phyloP scores from a whole-genome alignment of 495 filamentous ascomycete species.

The Talaromyces proteolyticus region DNA sequence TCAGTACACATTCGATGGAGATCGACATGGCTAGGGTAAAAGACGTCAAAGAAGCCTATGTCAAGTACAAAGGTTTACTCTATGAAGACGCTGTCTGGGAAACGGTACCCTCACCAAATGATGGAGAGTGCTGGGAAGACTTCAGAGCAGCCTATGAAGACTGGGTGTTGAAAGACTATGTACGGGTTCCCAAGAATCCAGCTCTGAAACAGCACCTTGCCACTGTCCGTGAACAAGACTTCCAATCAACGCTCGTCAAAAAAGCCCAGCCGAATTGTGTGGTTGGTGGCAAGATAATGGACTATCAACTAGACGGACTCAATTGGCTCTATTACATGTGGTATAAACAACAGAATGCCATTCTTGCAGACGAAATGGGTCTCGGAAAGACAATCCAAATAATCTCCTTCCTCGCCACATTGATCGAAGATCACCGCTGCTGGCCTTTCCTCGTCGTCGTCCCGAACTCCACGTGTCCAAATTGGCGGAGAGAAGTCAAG shows the following conservation, averaged over 20 bases:
- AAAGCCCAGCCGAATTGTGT: conserved; percentile 69
- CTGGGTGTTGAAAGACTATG: conserved; percentile 69
- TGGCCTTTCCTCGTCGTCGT: conserved; percentile 94
- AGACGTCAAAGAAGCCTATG: conserved; percentile 62
- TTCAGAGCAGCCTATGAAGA: conserved; percentile 80
- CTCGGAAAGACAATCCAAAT: conserved; percentile 97
- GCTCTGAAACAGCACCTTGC: conserved; percentile 57
- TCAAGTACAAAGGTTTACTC: conserved; percentile 93
- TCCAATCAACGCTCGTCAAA: conserved; percentile 58
- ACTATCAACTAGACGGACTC: conserved; percentile 87
- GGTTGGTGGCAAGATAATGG: conserved; percentile 77
- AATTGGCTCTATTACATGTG: conserved; percentile 98
- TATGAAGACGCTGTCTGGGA: conserved; percentile 95
- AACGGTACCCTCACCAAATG: conserved; percentile 61
- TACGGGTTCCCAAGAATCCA: conserved; percentile 46
- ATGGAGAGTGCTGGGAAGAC: conserved; percentile 68
- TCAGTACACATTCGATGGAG: conserved; percentile 41
- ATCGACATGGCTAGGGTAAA: conserved; percentile 62
- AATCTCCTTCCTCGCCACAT: conserved; percentile 70
- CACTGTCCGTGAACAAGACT: conserved; percentile 55
- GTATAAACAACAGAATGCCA: conserved; percentile 73
- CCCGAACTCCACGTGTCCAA: conserved; percentile 90
- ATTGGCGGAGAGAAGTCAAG: conserved; percentile 97
- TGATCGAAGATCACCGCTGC: conserved; percentile 73
- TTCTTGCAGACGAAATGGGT: conserved; percentile 98